Conservation (phyloP, 2,329 filamentous ascomycete species). For the Trichoderma pleuroti region DNA sequence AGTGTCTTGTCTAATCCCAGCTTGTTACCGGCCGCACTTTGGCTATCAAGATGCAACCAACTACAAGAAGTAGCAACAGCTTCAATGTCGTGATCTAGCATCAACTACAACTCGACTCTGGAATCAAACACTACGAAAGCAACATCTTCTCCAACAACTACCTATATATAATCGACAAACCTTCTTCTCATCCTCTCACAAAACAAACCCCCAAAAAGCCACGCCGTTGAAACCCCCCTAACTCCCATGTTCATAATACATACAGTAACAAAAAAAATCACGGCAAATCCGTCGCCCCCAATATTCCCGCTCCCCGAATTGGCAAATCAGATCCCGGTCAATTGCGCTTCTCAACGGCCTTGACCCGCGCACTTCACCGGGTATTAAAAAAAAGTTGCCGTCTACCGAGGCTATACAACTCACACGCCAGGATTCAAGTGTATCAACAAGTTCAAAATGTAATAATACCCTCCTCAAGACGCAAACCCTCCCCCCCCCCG, state of each 20-base stretch:
- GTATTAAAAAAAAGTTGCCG: neutral
- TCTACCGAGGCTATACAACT: neutral
- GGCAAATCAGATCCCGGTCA: neutral
- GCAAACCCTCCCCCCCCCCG: neutral
- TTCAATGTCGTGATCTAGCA: neutral
- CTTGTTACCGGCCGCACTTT: neutral
- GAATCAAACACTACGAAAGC: neutral
- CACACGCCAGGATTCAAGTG: neutral
- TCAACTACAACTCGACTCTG: neutral
- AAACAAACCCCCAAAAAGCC: neutral
- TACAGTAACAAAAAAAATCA: neutral
- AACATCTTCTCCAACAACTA: neutral
- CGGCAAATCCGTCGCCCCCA: neutral
- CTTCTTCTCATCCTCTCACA: neutral
- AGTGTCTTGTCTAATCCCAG: neutral
- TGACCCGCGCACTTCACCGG: neutral
- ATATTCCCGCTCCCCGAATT: neutral
- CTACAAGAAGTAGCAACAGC: neutral
- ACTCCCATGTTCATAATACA: too few relatives aligned
- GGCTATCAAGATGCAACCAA: too few relatives aligned
- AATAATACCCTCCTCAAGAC: neutral
- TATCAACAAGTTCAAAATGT: neutral
- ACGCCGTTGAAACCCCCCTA: neutral
- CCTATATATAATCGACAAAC: neutral
- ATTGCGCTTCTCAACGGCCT: conserved; percentile 5